Evolutionary conservation across 805 yeast genomes (phyloP).

Genomic region (Brettanomyces bruxellensis): DNA sequence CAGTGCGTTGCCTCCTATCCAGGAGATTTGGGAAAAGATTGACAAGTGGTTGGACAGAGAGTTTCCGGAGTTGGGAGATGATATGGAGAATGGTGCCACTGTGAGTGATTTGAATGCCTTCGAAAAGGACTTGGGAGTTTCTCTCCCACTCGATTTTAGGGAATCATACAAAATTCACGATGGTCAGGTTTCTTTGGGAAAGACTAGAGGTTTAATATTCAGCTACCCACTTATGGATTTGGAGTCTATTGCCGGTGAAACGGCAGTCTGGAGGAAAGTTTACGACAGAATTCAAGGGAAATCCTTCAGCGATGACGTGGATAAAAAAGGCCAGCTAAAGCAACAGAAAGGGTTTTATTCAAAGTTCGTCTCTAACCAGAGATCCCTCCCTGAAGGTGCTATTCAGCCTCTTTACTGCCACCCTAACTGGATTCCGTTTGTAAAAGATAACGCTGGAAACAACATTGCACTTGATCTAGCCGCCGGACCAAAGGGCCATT

Average conservation of each 20-base stretch:
- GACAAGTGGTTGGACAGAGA: constrained; percentile 73
- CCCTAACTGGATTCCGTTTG: constrained; percentile 84
- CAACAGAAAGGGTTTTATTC: constrained; percentile 9
- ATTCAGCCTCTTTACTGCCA: constrained; percentile 78
- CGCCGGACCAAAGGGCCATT: constrained; percentile 67
- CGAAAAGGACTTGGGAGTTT: constrained; percentile 69
- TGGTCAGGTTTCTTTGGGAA: constrained; percentile 79
- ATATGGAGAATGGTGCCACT: constrained; percentile 73
- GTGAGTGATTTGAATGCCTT: constrained; percentile 70
- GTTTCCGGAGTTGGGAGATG: constrained; percentile 73
- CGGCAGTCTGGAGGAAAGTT: constrained; percentile 76
- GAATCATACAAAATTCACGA: constrained; percentile 79
- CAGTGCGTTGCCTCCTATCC: constrained; percentile 54
- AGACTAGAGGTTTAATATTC: constrained; percentile 68
- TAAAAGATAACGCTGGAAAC: constrained; percentile 85
- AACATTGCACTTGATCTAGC: constrained; percentile 85
- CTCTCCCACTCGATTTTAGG: constrained; percentile 72
- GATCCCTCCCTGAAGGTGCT: constrained; percentile 68
- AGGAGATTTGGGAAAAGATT: constrained; percentile 81
- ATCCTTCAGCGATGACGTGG: neutral
- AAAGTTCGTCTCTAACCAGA: constrained; percentile 40
- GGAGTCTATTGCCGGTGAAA: constrained; percentile 73
- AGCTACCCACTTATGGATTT: constrained; percentile 74
- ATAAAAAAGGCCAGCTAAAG: constrained; percentile 7
- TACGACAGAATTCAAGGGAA: constrained; percentile 27